phyloP scores from a whole-genome alignment of 2,329 filamentous ascomycete genomes.

The Claviceps sp. region DNA sequence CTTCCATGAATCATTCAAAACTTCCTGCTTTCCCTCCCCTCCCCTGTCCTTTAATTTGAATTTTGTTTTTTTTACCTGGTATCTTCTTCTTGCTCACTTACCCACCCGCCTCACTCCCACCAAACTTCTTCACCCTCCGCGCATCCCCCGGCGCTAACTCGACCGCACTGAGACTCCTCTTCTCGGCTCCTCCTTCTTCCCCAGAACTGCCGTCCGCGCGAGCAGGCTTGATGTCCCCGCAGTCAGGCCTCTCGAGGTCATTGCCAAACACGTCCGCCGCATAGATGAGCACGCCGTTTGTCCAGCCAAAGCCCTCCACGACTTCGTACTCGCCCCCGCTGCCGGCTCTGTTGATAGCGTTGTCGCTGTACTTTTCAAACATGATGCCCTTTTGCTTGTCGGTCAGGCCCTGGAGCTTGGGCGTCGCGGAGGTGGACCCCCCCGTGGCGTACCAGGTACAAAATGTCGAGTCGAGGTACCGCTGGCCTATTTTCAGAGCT shows the following conservation, averaged over 20 bases:
- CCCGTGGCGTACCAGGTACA: conserved; percentile 59
- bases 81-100: background rate
- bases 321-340: conserved; percentile 56
- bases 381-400: conserved; percentile 41
- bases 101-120: conserved; percentile 5
- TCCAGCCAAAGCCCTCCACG: conserved; percentile 59
- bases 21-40: no score
- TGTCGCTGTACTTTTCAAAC: conserved; percentile 57
- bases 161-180: conserved; percentile 27
- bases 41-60: no score
- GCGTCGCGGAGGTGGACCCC: conserved; percentile 40
- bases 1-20: no score
- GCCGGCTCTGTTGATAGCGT: conserved; percentile 45
- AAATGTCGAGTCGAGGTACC: conserved; percentile 54
- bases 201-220: conserved; percentile 14
- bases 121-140: conserved; percentile 34
- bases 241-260: conserved; percentile 40
- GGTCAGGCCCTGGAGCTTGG: conserved; percentile 33
- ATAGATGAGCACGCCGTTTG: conserved; percentile 57
- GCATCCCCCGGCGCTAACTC: conserved; percentile 34
- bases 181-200: conserved; percentile 1
- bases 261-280: conserved; percentile 47
- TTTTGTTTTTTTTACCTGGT: background rate
- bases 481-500: conserved; percentile 46
- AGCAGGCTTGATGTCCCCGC: conserved; percentile 34